phyloP scores from a whole-genome alignment of 345 rosid genomes.

The Orychophragmus violaceus region DNA sequence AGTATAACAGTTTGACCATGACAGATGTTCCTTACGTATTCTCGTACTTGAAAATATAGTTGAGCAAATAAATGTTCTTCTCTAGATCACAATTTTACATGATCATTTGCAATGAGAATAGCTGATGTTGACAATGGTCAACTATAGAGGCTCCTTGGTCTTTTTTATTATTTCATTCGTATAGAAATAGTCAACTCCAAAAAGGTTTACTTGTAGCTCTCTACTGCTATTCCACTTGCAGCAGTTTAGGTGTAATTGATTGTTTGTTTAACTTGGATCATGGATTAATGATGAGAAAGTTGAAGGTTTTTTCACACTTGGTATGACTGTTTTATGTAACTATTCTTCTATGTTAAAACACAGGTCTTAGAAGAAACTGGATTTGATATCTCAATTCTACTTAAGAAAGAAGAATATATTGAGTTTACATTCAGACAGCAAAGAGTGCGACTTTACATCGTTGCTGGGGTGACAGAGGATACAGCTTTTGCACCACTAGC shows the following conservation, averaged over 20 bases:
- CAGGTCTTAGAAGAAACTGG: conserved; percentile 98
- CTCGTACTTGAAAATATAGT: neutral
- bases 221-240: neutral
- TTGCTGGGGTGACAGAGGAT: conserved; percentile 83
- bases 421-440: conserved; percentile 90
- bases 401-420: conserved; percentile 73
- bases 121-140: conserved; percentile 2
- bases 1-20: neutral
- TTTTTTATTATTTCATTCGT: neutral
- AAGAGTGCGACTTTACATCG: conserved; percentile 87
- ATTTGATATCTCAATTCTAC: conserved; percentile 75
- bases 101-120: neutral
- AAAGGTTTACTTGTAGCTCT: conserved; percentile 2
- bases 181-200: conserved; percentile 1
- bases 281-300: neutral
- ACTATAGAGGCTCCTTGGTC: neutral
- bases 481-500: conserved; percentile 96
- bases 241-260: neutral
- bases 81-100: neutral
- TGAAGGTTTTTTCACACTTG: neutral
- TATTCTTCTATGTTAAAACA: conserved; percentile 13
- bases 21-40: neutral
- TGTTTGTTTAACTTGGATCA: conserved; percentile 6
- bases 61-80: neutral
- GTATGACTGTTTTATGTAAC: neutral